Percentiles rank a stretch among this genome's conserved stretches.
Evolutionary conservation across 1,139 yeast species (phyloP).

Genomic region (Pichia sp.): DNA sequence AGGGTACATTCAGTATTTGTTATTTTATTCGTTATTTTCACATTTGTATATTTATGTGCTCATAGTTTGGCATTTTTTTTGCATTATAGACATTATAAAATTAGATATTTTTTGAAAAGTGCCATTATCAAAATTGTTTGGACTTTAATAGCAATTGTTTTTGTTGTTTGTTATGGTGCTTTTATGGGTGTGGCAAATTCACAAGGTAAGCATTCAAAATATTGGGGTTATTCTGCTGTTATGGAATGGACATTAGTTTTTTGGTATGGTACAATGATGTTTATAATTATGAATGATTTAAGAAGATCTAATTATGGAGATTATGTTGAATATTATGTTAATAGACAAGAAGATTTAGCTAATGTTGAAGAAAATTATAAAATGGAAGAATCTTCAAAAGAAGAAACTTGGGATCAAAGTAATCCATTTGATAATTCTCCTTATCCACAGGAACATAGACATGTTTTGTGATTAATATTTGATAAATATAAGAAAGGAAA

Average conservation of each 20-base stretch:
- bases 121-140: constrained; percentile 54
- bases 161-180: constrained; percentile 66
- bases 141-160: constrained; percentile 60
- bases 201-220: constrained; percentile 21
- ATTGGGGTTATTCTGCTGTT: constrained; percentile 44
- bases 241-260: constrained; percentile 84
- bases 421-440: constrained; percentile 8
- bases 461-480: too few species aligned
- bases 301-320: constrained; percentile 15
- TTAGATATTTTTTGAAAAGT: constrained; percentile 39
- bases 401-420: constrained; percentile 7
- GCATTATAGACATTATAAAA: constrained; percentile 42
- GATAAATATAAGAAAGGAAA: too few species aligned
- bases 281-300: constrained; percentile 65
- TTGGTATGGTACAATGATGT: constrained; percentile 69
- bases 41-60: constrained; percentile 58
- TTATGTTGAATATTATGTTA: constrained; percentile 10
- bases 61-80: constrained; percentile 54
- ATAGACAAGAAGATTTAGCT: constrained; percentile 5
- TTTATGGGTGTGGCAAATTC: constrained; percentile 35
- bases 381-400: constrained; percentile 4
- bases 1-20: constrained; percentile 67
- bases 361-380: constrained; percentile 1
- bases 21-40: constrained; percentile 62
- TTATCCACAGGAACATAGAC: not conserved